phyloP scores from a whole-genome alignment of 2,329 filamentous ascomycete genomes.

The Clonostachys rosea region DNA sequence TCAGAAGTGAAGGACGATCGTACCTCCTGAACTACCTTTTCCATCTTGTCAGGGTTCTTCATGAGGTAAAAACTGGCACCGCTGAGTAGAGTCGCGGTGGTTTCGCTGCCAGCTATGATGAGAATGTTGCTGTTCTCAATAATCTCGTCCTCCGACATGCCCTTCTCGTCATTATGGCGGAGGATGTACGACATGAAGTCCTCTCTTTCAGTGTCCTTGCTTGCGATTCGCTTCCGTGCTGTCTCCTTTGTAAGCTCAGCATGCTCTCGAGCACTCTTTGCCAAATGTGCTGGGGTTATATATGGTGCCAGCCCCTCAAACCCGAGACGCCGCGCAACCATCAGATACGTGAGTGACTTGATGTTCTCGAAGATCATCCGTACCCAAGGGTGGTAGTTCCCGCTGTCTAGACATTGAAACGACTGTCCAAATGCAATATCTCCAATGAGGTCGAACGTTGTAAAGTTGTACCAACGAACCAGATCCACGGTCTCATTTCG shows the following conservation, averaged over 20 bases:
- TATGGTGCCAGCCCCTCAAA: no score
- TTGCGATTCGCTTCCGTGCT: no score
- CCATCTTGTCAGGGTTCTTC: not conserved
- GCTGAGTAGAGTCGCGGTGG: not conserved
- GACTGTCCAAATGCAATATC: conserved; percentile 10
- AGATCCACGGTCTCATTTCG: conserved; percentile 6
- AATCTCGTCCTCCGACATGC: no score
- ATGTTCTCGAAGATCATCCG: no score
- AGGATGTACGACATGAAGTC: no score
- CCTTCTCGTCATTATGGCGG: no score
- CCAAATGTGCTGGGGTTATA: no score
- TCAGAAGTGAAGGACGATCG: not conserved
- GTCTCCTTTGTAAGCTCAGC: no score
- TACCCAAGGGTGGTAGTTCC: conserved; percentile 7
- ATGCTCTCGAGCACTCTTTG: no score
- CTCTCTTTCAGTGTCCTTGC: no score
- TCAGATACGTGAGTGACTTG: no score
- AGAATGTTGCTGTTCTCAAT: not conserved
- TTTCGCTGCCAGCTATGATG: not conserved
- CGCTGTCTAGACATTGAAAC: conserved; percentile 7
- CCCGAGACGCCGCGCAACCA: no score
- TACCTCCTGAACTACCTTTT: not conserved
- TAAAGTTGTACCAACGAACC: conserved; percentile 11
- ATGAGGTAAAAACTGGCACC: not conserved
- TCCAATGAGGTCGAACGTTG: conserved; percentile 14